A percentile compares a stretch with the other conserved stretches of the same genome.
These are phyloP conservation scores for Inga laurina DNA, from an alignment of 306 rosid genomes.

Conservation along the genomic window DNA sequence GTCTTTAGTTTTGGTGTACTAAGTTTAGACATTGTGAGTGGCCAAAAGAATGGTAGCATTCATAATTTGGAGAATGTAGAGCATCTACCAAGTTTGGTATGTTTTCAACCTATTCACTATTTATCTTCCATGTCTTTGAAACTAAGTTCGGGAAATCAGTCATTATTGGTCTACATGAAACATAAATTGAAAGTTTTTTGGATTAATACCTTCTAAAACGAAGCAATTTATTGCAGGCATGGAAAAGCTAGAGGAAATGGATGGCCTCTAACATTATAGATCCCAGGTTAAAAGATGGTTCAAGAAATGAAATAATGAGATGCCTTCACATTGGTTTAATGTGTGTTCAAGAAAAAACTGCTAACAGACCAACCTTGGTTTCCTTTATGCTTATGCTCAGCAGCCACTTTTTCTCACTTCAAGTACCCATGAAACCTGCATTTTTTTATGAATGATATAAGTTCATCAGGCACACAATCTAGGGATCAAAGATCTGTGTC, in stretches of 20 bases:
- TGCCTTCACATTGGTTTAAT: conserved; percentile 35
- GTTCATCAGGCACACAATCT: conserved; percentile 14
- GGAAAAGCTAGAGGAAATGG: conserved; percentile 49
- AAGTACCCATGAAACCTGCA: conserved; percentile 33
- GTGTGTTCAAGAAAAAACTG: conserved; percentile 40
- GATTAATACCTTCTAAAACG: not conserved
- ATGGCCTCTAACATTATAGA: conserved; percentile 21
- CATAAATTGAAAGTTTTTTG: not conserved
- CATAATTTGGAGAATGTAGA: conserved; percentile 18
- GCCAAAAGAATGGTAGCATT: conserved; percentile 28
- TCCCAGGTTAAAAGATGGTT: conserved; percentile 19
- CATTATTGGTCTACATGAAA: not conserved
- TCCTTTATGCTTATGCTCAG: conserved; percentile 34
- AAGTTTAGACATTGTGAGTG: conserved; percentile 48
- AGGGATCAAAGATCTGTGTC: not conserved
- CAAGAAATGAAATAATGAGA: conserved; percentile 33
- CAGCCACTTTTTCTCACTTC: conserved; percentile 17
- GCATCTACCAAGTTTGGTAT: conserved; percentile 39
- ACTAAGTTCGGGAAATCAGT: not conserved
- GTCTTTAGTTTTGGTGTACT: conserved; percentile 57
- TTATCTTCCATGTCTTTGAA: not conserved
- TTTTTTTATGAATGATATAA: conserved; percentile 4
- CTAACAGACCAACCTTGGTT: conserved; percentile 32
- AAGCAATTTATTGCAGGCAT: conserved; percentile 39
- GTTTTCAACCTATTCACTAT: not conserved